Percentiles rank a stretch among this genome's conserved stretches.
Evolutionary conservation across 2,329 filamentous ascomycete genomes (phyloP).

Genomic region (Claviceps paspali): DNA sequence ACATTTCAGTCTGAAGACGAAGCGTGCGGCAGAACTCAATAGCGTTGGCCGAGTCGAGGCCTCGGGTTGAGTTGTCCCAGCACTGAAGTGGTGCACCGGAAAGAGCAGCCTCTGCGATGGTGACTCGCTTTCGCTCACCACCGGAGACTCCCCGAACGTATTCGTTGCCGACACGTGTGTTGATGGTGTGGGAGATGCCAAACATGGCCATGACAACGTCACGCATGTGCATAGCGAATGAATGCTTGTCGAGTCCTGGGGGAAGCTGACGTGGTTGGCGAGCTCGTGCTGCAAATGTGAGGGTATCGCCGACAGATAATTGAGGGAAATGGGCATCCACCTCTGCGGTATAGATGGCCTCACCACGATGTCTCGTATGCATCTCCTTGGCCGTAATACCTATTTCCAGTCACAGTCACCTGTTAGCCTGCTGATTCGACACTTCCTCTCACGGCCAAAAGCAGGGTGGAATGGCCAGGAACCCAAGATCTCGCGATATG

Average conservation of each 20-base stretch:
- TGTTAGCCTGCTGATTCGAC: not conserved
- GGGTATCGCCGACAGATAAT: slow-evolving; percentile 62
- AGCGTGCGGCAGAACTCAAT: slow-evolving; percentile 61
- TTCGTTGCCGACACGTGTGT: slow-evolving; percentile 61
- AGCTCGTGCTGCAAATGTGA: slow-evolving; percentile 61
- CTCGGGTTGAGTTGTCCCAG: slow-evolving; percentile 60
- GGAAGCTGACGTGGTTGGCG: slow-evolving; percentile 48
- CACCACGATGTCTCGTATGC: slow-evolving; percentile 63
- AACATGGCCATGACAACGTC: slow-evolving; percentile 65
- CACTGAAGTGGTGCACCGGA: slow-evolving; percentile 45
- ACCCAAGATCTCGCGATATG: too few relatives aligned
- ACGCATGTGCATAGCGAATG: slow-evolving; percentile 39
- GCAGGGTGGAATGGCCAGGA: too few relatives aligned
- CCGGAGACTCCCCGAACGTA: slow-evolving; percentile 60
- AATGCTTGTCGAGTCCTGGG: slow-evolving; percentile 35
- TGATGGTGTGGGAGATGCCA: slow-evolving; percentile 56
- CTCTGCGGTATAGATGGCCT: slow-evolving; percentile 77
- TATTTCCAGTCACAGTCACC: slow-evolving; percentile 11
- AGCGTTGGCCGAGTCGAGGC: slow-evolving; percentile 60
- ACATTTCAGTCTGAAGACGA: slow-evolving; percentile 51
- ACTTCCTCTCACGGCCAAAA: too few relatives aligned
- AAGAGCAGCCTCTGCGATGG: slow-evolving; percentile 45
- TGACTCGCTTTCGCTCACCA: slow-evolving; percentile 56
- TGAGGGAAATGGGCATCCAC: slow-evolving; percentile 70
- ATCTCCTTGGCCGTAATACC: slow-evolving; percentile 57